Evolutionary conservation across 495 filamentous ascomycete genomes (phyloP), one percentile per base, ranked within the genome.

Genomic region (Daldinia childiae): DNA sequence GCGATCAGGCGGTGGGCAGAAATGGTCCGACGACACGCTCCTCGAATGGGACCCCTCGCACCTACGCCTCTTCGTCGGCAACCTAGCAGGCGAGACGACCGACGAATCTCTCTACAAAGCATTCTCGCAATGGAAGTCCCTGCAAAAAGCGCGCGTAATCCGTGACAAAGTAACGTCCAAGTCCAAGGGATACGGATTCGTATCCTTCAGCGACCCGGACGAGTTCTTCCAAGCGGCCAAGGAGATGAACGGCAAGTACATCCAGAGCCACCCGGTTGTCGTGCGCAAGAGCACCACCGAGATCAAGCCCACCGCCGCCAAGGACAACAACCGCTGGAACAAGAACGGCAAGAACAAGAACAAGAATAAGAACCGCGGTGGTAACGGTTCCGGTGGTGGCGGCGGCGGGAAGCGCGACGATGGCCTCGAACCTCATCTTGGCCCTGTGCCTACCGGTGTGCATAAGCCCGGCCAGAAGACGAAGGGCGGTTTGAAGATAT

Each of bases 241-340:
- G 81, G 96, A 98, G 81, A 99, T 99, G 96, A 90, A 98, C 78
- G 94, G 94, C 52, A 98, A 99, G 83, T 99, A 99, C 78, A 98
- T 99, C 78, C 95, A 96, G 41, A 97, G 93, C 74, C 95, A 98
- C 80, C 95, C 95, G 1, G 89, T 99, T 8, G 82, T 92, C 48
- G 83, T 98, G 66, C 89, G 91, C 79, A 90, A 94, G 74, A 92
- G 92, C 75, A 97, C 90, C 54, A 97, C 96, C 27, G 94, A 98
- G 81, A 90, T 98, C 75, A 92, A 91, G 71, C 89, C 91, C 15
- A 84, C 87, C 24, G 82, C 84, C 34, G 69, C 78, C 55, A 83
- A 81, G 72, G 81, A 85, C 36, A 77, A 82, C 21, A 60, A 76
- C 41, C 80, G 77, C 54, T 78, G 75, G 45, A 72, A 64, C 58